phyloP scores from a whole-genome alignment of 78 protist species.

The Dictyostelium purpureum region DNA sequence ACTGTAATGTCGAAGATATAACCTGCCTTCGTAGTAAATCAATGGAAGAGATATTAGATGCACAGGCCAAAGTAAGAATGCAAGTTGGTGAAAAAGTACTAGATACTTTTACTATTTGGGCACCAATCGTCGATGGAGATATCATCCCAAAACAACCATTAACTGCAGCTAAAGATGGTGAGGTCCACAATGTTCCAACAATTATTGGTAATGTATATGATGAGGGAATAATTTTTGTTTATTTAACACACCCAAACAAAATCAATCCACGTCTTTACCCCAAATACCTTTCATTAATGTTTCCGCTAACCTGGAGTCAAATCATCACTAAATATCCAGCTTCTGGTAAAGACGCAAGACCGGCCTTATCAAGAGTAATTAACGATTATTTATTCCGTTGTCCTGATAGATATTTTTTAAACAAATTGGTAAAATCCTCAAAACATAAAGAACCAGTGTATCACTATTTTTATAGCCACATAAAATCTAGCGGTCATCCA shows the following conservation, averaged over 20 bases:
- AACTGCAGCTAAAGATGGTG: not conserved
- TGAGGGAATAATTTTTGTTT: constrained; percentile 21
- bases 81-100: not conserved
- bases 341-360: constrained; percentile 1
- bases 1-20: not conserved
- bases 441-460: not conserved
- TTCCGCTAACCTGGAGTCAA: not conserved
- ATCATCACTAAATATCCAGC: not conserved
- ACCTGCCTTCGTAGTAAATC: not conserved
- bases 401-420: not conserved
- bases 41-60: not conserved
- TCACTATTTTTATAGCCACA: constrained; percentile 26
- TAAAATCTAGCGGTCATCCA: not conserved
- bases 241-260: not conserved
- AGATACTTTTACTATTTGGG: constrained; percentile 33
- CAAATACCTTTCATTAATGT: not conserved
- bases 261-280: not conserved
- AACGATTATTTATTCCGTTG: constrained; percentile 45
- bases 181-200: constrained; percentile 31
- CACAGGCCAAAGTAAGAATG: not conserved
- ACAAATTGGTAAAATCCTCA: not conserved
- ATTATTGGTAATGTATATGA: constrained; percentile 32
- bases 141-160: constrained; percentile 34
- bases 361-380: not conserved
- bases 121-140: constrained; percentile 29